phyloP scores from a whole-genome alignment of 768 basidiomycete species.

The Tulasnella sp. region DNA sequence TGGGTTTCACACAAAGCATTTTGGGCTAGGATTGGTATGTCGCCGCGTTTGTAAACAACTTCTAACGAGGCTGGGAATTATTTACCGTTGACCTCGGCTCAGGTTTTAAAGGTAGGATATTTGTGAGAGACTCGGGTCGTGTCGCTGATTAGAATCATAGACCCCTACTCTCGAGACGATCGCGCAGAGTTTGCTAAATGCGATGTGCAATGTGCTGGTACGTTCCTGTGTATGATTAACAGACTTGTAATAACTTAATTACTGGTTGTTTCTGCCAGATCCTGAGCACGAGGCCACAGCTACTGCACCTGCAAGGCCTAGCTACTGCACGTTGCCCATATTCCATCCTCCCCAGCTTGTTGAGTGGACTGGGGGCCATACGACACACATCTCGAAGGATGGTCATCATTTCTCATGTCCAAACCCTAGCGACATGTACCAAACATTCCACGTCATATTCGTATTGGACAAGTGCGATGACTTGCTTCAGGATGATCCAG shows the following conservation, averaged over 20 bases:
- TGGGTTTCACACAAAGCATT: conserved; percentile 42
- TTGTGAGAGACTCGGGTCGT: too few species aligned
- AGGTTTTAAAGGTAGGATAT: too few species aligned
- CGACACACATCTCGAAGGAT: conserved; percentile 42
- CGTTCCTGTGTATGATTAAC: too few species aligned
- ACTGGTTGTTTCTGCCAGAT: conserved; percentile 30
- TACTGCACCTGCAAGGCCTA: conserved; percentile 36
- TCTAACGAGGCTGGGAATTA: too few species aligned
- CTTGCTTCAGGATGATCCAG: too few species aligned
- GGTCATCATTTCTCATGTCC: conserved; percentile 46
- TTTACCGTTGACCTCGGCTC: too few species aligned
- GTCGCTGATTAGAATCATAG: too few species aligned
- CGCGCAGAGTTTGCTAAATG: conserved; percentile 44
- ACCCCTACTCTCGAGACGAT: conserved; percentile 51
- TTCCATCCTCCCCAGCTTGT: conserved; percentile 36
- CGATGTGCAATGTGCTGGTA: conserved; percentile 26
- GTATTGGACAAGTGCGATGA: conserved; percentile 46
- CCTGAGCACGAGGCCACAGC: conserved; percentile 39
- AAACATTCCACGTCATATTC: conserved; percentile 22
- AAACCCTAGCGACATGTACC: conserved; percentile 35
- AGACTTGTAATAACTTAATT: not conserved
- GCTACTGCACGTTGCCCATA: conserved; percentile 43
- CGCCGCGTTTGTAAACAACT: too few species aligned
- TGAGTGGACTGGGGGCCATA: conserved; percentile 19
- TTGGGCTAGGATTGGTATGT: conserved; percentile 32